Evolutionary conservation across 2,329 filamentous ascomycete genomes (phyloP).

Genomic region (Arthrobotrys conoides): DNA sequence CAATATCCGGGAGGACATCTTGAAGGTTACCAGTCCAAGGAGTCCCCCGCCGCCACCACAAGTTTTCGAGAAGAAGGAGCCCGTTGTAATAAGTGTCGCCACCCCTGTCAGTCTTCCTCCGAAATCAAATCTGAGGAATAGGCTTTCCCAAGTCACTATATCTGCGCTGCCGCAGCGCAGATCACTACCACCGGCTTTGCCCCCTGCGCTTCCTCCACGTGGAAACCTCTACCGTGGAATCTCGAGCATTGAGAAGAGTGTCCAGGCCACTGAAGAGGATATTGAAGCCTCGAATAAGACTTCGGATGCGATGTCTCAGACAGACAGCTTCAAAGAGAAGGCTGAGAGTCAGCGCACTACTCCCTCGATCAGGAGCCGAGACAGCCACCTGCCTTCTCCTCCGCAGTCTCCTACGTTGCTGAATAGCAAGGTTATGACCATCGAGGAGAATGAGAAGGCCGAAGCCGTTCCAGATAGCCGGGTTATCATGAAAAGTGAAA

Average conservation of each 20-base stretch:
- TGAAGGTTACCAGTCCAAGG: slow-evolving; percentile 49
- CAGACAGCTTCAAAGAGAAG: slow-evolving; percentile 47
- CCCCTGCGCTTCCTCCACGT: slow-evolving; percentile 46
- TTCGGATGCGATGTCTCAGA: slow-evolving; percentile 37
- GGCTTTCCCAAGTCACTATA: slow-evolving; percentile 51
- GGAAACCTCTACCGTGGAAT: slow-evolving; percentile 44
- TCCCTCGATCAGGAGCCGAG: slow-evolving; percentile 48
- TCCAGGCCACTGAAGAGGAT: slow-evolving; percentile 49
- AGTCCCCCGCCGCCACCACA: slow-evolving; percentile 32
- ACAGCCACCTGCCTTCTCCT: slow-evolving; percentile 56
- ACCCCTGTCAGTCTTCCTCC: slow-evolving; percentile 40
- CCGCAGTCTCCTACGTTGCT: slow-evolving; percentile 45
- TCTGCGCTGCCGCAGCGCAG: slow-evolving; percentile 36
- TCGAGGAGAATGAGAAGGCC: slow-evolving; percentile 38
- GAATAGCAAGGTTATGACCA: slow-evolving; percentile 41
- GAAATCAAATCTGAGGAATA: slow-evolving; percentile 46
- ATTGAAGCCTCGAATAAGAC: slow-evolving; percentile 42
- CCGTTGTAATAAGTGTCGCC: slow-evolving; percentile 28
- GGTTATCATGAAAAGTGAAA: slow-evolving; percentile 22
- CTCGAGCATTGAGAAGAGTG: slow-evolving; percentile 49
- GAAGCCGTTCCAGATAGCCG: slow-evolving; percentile 34
- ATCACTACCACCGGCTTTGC: slow-evolving; percentile 47
- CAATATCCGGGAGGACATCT: slow-evolving; percentile 44
- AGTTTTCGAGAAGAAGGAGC: slow-evolving; percentile 31
- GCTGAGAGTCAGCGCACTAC: slow-evolving; percentile 50